phyloP scores from a whole-genome alignment of 306 rosid species.

The Vigna angularis region DNA sequence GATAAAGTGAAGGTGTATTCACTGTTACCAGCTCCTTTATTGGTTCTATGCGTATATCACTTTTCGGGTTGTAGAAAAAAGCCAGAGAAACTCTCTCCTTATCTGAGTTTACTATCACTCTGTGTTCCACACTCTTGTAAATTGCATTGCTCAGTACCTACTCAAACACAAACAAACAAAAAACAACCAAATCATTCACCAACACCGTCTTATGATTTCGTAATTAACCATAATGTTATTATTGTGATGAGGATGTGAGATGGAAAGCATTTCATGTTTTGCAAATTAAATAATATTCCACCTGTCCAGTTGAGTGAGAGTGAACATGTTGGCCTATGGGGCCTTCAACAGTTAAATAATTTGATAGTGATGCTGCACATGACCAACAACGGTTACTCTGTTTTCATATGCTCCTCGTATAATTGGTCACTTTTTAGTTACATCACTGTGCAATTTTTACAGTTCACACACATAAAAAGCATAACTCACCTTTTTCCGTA shows the following conservation, averaged over 20 bases:
- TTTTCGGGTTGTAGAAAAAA: conserved; percentile 91
- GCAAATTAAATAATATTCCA: too few relatives aligned
- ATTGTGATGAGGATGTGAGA: too few relatives aligned
- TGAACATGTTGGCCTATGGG: neutral
- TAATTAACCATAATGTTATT: too few relatives aligned
- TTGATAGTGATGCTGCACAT: neutral
- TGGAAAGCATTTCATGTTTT: too few relatives aligned
- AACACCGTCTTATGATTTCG: too few relatives aligned
- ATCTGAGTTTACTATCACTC: conserved; percentile 85
- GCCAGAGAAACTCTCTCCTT: conserved; percentile 83
- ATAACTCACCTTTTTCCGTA: neutral
- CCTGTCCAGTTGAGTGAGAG: neutral
- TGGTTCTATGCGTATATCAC: conserved; percentile 81
- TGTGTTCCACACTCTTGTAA: conserved; percentile 90
- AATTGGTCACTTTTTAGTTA: too few relatives aligned
- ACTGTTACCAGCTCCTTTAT: conserved; percentile 61
- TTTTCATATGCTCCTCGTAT: too few relatives aligned
- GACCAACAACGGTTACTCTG: neutral
- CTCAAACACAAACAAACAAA: neutral
- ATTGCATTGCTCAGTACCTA: conserved; percentile 86
- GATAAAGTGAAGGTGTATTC: conserved; percentile 64
- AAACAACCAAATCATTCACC: neutral
- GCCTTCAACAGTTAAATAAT: neutral
- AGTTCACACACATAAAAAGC: neutral
- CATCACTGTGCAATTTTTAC: neutral